phyloP scores from a whole-genome alignment of 1,284 basidiomycete genomes.

The Mrakiaceae sp. region DNA sequence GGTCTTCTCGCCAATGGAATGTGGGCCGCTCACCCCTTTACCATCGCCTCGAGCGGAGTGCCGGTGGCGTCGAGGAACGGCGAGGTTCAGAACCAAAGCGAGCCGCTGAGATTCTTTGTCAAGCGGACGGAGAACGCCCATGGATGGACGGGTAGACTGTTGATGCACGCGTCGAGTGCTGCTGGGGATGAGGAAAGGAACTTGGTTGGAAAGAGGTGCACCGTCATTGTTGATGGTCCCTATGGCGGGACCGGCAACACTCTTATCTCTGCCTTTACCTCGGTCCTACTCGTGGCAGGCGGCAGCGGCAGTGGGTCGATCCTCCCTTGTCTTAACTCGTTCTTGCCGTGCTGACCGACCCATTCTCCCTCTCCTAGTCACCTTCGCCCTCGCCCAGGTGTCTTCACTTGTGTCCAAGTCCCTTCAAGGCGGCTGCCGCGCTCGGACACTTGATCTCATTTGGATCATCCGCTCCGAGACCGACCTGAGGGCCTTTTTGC shows the following conservation, averaged over 20 bases:
- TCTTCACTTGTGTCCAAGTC: background rate
- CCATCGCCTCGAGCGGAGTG: constrained; percentile 26
- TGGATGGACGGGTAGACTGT: constrained; percentile 31
- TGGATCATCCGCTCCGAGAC: constrained; percentile 5
- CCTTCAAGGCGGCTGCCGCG: background rate
- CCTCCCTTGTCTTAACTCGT: constrained; percentile 10
- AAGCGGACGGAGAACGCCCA: constrained; percentile 9
- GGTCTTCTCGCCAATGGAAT: constrained; percentile 17
- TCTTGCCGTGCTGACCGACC: background rate
- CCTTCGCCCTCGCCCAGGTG: constrained; percentile 4
- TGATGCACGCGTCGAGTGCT: constrained; percentile 20
- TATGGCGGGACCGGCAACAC: constrained; percentile 29
- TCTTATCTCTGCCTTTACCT: constrained; percentile 30
- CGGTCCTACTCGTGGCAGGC: constrained; percentile 31
- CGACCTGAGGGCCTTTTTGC: constrained; percentile 3
- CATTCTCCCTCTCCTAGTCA: background rate
- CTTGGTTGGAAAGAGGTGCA: constrained; percentile 3
- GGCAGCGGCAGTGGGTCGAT: constrained; percentile 33
- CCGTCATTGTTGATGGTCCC: constrained; percentile 31
- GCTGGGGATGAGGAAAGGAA: constrained; percentile 2
- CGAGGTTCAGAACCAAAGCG: background rate
- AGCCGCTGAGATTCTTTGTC: constrained; percentile 7
- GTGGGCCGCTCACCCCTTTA: constrained; percentile 34
- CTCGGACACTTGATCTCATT: constrained; percentile 3
- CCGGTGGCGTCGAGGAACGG: background rate